Conservation (phyloP, 2,329 filamentous ascomycete species). For the Fusarium napiforme region DNA sequence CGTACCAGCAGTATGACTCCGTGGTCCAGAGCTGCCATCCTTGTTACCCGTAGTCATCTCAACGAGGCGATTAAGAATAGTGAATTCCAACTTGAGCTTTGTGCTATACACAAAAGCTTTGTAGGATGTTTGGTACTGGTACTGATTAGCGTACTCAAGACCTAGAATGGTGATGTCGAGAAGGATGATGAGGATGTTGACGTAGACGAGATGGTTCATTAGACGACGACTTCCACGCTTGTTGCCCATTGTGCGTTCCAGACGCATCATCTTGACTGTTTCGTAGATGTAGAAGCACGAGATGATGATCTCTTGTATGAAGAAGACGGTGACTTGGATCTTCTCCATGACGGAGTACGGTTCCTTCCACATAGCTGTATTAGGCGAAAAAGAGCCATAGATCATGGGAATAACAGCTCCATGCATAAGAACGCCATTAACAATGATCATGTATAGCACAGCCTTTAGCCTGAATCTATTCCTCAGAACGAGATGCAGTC, state of each 20-base stretch:
- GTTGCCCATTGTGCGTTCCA: constrained; percentile 50
- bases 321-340: constrained; percentile 67
- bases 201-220: constrained; percentile 55
- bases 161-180: constrained; percentile 57
- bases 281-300: constrained; percentile 65
- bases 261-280: constrained; percentile 60
- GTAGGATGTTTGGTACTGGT: constrained; percentile 52
- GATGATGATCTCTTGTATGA: constrained; percentile 65
- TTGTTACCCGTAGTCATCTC: constrained; percentile 46
- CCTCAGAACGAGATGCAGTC: constrained; percentile 68
- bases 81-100: constrained; percentile 55
- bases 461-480: constrained; percentile 59
- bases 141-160: constrained; percentile 52
- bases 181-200: constrained; percentile 58
- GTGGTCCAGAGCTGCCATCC: constrained; percentile 39
- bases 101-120: constrained; percentile 53
- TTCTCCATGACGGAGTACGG: constrained; percentile 62
- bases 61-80: constrained; percentile 53
- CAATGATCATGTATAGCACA: constrained; percentile 67
- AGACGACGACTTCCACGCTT: constrained; percentile 38
- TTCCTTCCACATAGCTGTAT: constrained; percentile 30
- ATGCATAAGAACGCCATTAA: constrained; percentile 64
- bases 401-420: constrained; percentile 65
- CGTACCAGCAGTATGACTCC: constrained; percentile 32
- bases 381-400: constrained; percentile 59